These are phyloP conservation scores for Aspergillus vadensis DNA, from an alignment of 2,329 filamentous ascomycete species.

Conservation along the genomic window DNA sequence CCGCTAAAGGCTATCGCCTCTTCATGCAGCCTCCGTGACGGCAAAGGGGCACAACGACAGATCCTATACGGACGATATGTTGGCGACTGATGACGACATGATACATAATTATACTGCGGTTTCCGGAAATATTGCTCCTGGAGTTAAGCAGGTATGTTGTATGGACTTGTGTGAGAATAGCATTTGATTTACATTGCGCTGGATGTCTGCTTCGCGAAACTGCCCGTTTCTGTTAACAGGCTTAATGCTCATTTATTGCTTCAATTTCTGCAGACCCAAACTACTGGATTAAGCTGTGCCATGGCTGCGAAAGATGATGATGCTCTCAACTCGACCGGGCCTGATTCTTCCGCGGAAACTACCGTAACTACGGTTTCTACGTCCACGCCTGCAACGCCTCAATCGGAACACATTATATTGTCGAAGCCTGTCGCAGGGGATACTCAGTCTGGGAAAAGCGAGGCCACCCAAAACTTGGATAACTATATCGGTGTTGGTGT, in stretches of 20 bases:
- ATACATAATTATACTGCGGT: neutral
- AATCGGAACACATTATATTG: neutral
- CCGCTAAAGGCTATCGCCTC: neutral
- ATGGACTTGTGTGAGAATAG: neutral
- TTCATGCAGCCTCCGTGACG: neutral
- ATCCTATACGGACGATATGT: neutral
- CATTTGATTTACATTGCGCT: too few relatives aligned
- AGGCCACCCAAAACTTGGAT: slow-evolving; percentile 16
- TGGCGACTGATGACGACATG: neutral
- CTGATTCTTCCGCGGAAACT: neutral
- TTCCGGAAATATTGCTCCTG: neutral
- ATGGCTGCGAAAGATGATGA: neutral
- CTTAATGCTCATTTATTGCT: neutral
- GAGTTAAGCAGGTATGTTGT: neutral
- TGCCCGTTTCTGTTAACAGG: neutral
- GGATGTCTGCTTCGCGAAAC: neutral
- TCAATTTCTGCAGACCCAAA: neutral
- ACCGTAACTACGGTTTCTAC: neutral
- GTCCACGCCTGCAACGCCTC: neutral
- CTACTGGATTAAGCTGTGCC: neutral
- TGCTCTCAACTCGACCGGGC: neutral
- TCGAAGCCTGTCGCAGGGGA: neutral
- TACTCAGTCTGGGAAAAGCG: slow-evolving; percentile 11
- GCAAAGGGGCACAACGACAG: neutral
- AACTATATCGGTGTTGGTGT: slow-evolving; percentile 38